Evolutionary conservation across 2,329 filamentous ascomycete genomes (phyloP), one percentile per base, ranked within the genome.

Genomic region (Venturia aucupariae): DNA sequence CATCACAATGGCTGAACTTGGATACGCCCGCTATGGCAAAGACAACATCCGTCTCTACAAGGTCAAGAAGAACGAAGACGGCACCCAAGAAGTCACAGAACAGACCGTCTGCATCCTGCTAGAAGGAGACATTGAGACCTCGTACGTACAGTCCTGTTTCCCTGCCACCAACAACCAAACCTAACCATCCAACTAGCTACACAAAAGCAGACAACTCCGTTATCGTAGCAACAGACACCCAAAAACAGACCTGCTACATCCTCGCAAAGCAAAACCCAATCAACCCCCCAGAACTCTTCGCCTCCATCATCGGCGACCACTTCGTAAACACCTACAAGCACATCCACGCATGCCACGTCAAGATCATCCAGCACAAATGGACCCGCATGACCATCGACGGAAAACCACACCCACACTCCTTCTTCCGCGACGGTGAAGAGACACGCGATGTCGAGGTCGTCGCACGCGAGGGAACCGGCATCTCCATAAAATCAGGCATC

Each of bases 1-100:
- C 73, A 57, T 35, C 27, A 22, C 66, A 66, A 80, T 81, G 78
- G 74, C 79, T 69, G 72, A 78, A 66, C 78, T 82, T 68, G 76
- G 73, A 69, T 78, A 79, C 71, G 89, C 90, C 71, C 86, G 87
- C 74, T 93, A 92, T 75, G 90, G 90, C 80, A 93, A 99, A 86
- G 94, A 97, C 85, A 97, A 99, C 80, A 89, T 99, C 83, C 92
- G 94, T 73, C 86, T 99, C 72, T 96, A 89, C 86, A 99, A 99
- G 79, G 92, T 97, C 72, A 83, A 95, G 73, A 86, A 86, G 71
- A 86, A 97, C 75, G 81, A 86, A 71, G 88, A 89, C 32, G 89
- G 89, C 65, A 81, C 86, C 27, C 93, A 99, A 77, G 89, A 87
- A 8, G 90, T 97, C 70, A 89, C 89, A 51, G 94, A 99, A 78